These are phyloP conservation scores for Hippophae gyantsensis DNA, from an alignment of 306 rosid species.

Conservation along the genomic window DNA sequence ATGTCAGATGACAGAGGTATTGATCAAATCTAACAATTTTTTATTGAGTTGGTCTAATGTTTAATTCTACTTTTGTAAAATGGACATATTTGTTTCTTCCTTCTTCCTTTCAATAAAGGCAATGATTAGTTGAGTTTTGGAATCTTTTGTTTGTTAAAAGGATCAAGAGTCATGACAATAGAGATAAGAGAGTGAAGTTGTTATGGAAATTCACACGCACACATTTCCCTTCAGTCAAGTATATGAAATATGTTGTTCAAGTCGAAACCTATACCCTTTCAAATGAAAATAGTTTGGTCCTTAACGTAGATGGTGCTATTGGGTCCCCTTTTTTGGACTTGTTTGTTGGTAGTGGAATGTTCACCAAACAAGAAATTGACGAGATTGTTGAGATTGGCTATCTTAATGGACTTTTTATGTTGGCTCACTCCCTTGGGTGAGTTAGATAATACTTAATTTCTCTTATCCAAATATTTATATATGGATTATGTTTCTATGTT, in stretches of 20 bases:
- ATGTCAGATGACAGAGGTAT: constrained; percentile 97
- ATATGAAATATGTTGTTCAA: constrained; percentile 95
- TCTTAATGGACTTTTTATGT: constrained; percentile 90
- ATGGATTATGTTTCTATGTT: not conserved
- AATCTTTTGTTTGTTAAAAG: constrained; percentile 38
- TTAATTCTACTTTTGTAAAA: constrained; percentile 8
- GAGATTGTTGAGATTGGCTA: constrained; percentile 89
- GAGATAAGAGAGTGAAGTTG: constrained; percentile 90
- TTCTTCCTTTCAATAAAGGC: constrained; percentile 11
- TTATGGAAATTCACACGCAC: constrained; percentile 76
- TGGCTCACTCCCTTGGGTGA: too few relatives aligned
- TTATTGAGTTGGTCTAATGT: not conserved
- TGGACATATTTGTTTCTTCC: not conserved
- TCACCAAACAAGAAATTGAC: constrained; percentile 78
- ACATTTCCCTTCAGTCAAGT: constrained; percentile 87
- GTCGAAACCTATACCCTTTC: constrained; percentile 90
- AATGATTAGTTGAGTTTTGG: constrained; percentile 8
- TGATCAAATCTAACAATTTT: not conserved
- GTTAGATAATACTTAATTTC: constrained; percentile 19
- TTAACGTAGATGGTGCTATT: constrained; percentile 97
- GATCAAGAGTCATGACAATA: constrained; percentile 95
- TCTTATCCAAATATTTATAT: constrained; percentile 10
- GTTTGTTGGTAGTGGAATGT: constrained; percentile 95
- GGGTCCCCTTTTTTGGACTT: constrained; percentile 98
- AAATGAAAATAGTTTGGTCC: constrained; percentile 89